Conservation (phyloP, 2,329 filamentous ascomycete species). For the Venturia aucupariae region DNA sequence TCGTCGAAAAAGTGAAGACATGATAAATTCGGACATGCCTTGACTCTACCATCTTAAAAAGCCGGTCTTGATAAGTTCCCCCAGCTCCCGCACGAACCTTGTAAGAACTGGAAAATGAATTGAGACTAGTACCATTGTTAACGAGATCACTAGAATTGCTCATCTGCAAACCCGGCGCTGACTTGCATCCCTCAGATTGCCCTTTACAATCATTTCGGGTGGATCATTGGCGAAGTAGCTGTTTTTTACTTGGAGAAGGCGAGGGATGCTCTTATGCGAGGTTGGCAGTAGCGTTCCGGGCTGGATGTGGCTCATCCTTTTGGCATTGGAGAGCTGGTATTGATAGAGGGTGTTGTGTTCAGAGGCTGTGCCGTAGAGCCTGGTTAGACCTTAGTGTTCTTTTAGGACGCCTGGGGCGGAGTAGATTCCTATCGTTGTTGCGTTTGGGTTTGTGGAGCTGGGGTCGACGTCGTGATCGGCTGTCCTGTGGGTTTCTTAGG, state of each 20-base stretch:
- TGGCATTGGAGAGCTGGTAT: too few species aligned
- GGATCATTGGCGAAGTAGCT: not conserved
- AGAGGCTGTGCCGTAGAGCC: too few species aligned
- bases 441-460: too few species aligned
- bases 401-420: too few species aligned
- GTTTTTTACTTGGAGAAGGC: not conserved
- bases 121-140: constrained; percentile 43
- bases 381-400: too few species aligned
- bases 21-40: not conserved
- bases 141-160: constrained; percentile 32
- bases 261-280: not conserved
- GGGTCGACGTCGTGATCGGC: too few species aligned
- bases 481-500: too few species aligned
- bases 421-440: too few species aligned
- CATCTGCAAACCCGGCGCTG: constrained; percentile 40
- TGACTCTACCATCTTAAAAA: not conserved
- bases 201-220: not conserved
- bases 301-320: too few species aligned
- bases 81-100: constrained; percentile 36
- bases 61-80: not conserved
- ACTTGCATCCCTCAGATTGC: constrained; percentile 17
- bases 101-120: constrained; percentile 52
- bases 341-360: too few species aligned
- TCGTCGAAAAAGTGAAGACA: not conserved
- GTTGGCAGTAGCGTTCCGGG: constrained; percentile 12